Conservation (phyloP, 306 rosid species). For the Erythrophleum fordii region DNA sequence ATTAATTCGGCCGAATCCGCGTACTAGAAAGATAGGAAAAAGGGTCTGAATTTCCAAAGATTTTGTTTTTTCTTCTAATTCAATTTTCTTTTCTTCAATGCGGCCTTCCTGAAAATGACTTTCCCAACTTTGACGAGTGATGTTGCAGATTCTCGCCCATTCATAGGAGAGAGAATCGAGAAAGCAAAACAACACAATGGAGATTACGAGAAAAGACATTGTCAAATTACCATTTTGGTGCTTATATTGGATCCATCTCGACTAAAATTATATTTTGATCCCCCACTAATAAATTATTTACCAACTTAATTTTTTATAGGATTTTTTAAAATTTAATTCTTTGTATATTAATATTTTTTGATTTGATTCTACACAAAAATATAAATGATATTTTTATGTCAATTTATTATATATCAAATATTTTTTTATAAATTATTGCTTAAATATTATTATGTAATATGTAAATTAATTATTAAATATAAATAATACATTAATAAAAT, state of each 20-base stretch:
- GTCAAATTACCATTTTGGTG: slow-evolving; percentile 22
- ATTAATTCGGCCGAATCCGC: slow-evolving; percentile 49
- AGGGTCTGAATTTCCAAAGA: slow-evolving; percentile 48
- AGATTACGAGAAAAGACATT: background rate
- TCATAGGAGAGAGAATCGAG: background rate
- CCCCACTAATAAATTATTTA: too few relatives aligned
- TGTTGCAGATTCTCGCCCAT: slow-evolving; percentile 43
- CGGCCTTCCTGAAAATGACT: slow-evolving; percentile 48
- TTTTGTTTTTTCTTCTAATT: background rate
- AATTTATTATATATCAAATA: too few relatives aligned
- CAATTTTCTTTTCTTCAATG: slow-evolving; percentile 12
- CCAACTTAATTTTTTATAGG: too few relatives aligned
- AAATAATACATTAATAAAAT: too few relatives aligned
- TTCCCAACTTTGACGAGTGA: slow-evolving; percentile 42
- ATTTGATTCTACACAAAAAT: too few relatives aligned
- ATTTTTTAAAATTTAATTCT: too few relatives aligned
- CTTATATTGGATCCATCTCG: background rate
- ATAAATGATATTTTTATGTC: too few relatives aligned
- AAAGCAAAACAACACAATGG: background rate
- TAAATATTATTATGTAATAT: too few relatives aligned
- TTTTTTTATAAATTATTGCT: too few relatives aligned
- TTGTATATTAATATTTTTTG: too few relatives aligned
- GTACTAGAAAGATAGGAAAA: slow-evolving; percentile 30
- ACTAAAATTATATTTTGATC: too few relatives aligned
- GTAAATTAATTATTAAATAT: too few relatives aligned